phyloP scores from a whole-genome alignment of 208 protist genomes.

The Tritrichomonas musculus region DNA sequence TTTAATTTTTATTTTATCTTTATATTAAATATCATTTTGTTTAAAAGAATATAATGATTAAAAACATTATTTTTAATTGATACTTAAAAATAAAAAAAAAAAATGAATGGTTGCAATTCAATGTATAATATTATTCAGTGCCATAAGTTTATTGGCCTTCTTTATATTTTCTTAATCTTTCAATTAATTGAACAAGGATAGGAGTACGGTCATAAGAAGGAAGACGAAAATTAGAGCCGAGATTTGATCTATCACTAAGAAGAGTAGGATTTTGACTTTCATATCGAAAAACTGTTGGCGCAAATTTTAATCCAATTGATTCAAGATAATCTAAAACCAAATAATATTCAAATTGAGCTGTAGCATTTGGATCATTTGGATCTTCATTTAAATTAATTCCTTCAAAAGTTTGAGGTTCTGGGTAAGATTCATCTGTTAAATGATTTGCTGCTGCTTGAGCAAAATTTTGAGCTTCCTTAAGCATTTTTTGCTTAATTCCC shows the following conservation, averaged over 20 bases:
- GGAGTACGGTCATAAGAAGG: not conserved
- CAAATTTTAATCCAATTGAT: conserved; percentile 14
- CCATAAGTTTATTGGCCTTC: too few relatives aligned
- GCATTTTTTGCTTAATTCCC: not conserved
- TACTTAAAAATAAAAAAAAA: too few relatives aligned
- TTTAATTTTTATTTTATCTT: too few relatives aligned
- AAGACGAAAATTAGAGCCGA: not conserved
- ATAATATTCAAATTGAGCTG: not conserved
- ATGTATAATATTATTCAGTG: too few relatives aligned
- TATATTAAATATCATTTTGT: too few relatives aligned
- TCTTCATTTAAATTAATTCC: not conserved
- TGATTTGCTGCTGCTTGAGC: not conserved
- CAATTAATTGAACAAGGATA: conserved; percentile 5
- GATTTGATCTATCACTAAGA: not conserved
- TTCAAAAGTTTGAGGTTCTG: not conserved
- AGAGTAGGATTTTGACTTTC: not conserved
- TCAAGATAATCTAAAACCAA: conserved; percentile 1
- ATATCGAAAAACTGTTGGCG: conserved; percentile 14
- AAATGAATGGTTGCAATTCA: too few relatives aligned
- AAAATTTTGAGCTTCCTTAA: not conserved
- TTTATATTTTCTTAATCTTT: not conserved
- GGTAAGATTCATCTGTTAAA: not conserved
- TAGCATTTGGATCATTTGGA: too few relatives aligned
- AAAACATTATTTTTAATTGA: too few relatives aligned
- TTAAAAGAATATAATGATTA: too few relatives aligned